Conservation (phyloP, 148 eudicot genomes). For the Chenopodium berlandieri region DNA sequence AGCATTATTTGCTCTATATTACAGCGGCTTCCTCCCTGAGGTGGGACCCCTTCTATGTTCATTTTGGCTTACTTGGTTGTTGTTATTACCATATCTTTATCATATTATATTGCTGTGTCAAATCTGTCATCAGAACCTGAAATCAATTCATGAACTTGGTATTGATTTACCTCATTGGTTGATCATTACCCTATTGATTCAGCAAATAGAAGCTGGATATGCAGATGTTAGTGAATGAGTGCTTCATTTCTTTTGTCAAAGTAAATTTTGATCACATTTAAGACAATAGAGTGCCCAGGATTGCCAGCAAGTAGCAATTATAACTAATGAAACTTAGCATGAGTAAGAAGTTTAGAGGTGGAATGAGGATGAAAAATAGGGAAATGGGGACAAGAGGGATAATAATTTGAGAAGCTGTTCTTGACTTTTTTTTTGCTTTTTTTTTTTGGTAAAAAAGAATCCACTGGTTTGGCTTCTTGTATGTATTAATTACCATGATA, state of each 20-base stretch:
- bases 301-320: not conserved
- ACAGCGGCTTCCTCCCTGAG: slow-evolving; percentile 40
- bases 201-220: not conserved
- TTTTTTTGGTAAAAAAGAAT: too few species aligned
- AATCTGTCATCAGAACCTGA: not conserved
- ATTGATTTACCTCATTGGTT: not conserved
- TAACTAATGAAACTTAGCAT: not conserved
- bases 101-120: not conserved
- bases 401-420: not conserved
- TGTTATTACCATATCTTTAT: not conserved
- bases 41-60: slow-evolving; percentile 21
- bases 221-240: not conserved
- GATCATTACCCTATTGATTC: not conserved
- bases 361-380: not conserved
- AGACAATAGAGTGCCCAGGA: not conserved
- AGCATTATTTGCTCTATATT: slow-evolving; percentile 43
- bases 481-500: not conserved
- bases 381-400: not conserved
- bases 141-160: not conserved
- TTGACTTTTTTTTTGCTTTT: not conserved
- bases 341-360: not conserved
- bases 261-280: not conserved
- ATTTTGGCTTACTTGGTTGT: not conserved
- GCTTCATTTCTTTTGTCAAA: not conserved
- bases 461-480: not conserved